Base-by-base conservation (phyloP, 2,329 filamentous ascomycete species). In the Aspergillus sclerotialis region DNA sequence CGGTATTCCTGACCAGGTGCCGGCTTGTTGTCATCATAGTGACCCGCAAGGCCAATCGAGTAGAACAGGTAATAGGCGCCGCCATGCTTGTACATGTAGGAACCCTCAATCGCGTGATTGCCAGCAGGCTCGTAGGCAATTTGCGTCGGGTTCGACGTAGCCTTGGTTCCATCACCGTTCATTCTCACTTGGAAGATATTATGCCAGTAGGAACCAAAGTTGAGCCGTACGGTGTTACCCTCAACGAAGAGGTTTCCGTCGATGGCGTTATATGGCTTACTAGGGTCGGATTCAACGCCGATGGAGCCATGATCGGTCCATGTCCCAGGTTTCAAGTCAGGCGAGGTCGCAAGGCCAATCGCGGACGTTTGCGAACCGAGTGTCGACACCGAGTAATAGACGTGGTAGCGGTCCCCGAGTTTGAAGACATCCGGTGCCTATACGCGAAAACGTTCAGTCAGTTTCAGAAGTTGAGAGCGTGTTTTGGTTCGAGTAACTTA, bases 121-220 rank as follows among this genome's bases (percentile, higher is more conserved):
- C 69, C 70, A 1, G 56, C 60, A 0, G 69, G 56, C 28, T 78
- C 65, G 55, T 70, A 80, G 2, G 72, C 68, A 32, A 82, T 58
- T 33, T 78, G 68, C 37, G 65, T 58, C 1, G 69, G 56, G 8
- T 56, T 48, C 2, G 51, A 49, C 1, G 53, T 46, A 3, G 50
- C 44, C 24, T 50, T 55, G 2, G 51, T 50, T 4, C 61, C 61
- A 1, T 44, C 45, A 3, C 49, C 45, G 14, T 52, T 50, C 51
- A 83, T 69, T 23, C 63, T 51, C 1, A 76, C 74, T 49, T 77
- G 74, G 60, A 75, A 81, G 38, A 84, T 68, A 49, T 78, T 73
- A 5, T 62, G 56, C 78, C 79, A 86, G 68, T 82, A 85, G 9
- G 76, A 81, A 15, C 80, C 81, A 42, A 83, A 85, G 39, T 68